phyloP scores from a whole-genome alignment of 2,329 filamentous ascomycete genomes.

The Aspergillus floridensis region DNA sequence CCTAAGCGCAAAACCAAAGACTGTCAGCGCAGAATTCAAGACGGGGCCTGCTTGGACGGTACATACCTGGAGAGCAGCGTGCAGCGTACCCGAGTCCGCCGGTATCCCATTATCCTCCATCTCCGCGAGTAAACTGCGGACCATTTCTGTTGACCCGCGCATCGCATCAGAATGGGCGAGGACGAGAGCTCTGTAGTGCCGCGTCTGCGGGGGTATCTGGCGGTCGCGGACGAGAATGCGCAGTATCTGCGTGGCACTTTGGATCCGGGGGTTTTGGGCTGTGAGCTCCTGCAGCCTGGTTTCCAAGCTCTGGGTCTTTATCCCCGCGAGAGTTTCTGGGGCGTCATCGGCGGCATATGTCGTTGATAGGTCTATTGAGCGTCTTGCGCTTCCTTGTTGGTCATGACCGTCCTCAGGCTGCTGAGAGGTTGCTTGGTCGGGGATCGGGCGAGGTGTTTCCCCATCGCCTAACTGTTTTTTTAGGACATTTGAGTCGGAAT shows the following conservation, averaged over 20 bases:
- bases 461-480: too few relatives aligned
- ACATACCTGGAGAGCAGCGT: conserved; percentile 66
- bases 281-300: conserved; percentile 27
- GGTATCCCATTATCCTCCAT: conserved; percentile 63
- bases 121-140: conserved; percentile 66
- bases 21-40: not conserved
- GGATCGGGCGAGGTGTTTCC: too few relatives aligned
- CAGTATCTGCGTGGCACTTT: conserved; percentile 32
- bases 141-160: conserved; percentile 64
- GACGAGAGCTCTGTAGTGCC: conserved; percentile 70
- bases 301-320: conserved; percentile 28
- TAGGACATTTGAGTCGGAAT: not conserved
- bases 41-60: not conserved
- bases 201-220: conserved; percentile 34
- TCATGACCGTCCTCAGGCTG: too few relatives aligned
- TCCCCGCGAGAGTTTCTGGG: conserved; percentile 17
- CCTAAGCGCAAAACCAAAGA: conserved; percentile 40
- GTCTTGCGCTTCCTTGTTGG: too few relatives aligned
- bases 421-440: too few relatives aligned
- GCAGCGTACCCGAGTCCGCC: conserved; percentile 65
- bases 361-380: not conserved
- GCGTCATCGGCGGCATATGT: conserved; percentile 9
- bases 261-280: conserved; percentile 24
- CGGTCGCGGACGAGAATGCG: conserved; percentile 40
- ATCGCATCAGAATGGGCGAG: conserved; percentile 64